Percentiles rank a stretch among this genome's conserved stretches.
phyloP scores from a whole-genome alignment of 2,329 filamentous ascomycete species.

The Calonectria montana region DNA sequence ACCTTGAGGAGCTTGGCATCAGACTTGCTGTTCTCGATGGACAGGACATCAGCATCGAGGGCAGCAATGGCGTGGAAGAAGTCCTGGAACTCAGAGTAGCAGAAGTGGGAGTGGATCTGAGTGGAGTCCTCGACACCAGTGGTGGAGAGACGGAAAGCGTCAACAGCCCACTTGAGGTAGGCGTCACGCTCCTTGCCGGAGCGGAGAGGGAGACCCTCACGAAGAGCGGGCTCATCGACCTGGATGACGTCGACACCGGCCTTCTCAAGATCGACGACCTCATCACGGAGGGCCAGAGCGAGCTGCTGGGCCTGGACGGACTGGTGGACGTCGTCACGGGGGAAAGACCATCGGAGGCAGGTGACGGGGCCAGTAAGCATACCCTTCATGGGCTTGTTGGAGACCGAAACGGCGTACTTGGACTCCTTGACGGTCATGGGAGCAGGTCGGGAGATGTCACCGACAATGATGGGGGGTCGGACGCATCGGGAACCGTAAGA shows the following conservation, averaged over 20 bases:
- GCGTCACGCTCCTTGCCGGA: slow-evolving; percentile 93
- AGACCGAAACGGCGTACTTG: slow-evolving; percentile 96
- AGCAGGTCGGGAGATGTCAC: slow-evolving; percentile 95
- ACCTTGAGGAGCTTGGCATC: slow-evolving; percentile 99
- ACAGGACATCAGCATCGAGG: slow-evolving; percentile 96
- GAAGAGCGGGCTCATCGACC: slow-evolving; percentile 98
- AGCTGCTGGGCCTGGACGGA: slow-evolving; percentile 99
- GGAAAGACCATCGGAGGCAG: slow-evolving; percentile 99
- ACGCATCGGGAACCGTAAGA: slow-evolving; percentile 98
- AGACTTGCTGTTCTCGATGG: slow-evolving; percentile 99
- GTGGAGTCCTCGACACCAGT: slow-evolving; percentile 94
- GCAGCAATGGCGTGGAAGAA: slow-evolving; percentile 99
- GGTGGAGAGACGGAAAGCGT: slow-evolving; percentile 96
- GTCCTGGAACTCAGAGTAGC: slow-evolving; percentile 99
- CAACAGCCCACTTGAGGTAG: slow-evolving; percentile 97
- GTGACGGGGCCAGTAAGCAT: slow-evolving; percentile 99
- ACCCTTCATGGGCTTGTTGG: slow-evolving; percentile 99
- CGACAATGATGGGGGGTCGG: slow-evolving; percentile 97
- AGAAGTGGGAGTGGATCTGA: slow-evolving; percentile 99
- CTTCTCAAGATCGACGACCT: slow-evolving; percentile 97
- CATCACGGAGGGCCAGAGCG: slow-evolving; percentile 96
- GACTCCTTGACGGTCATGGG: slow-evolving; percentile 99
- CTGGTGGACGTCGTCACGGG: slow-evolving; percentile 99
- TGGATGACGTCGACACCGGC: slow-evolving; percentile 98
- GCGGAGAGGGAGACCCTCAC: slow-evolving; percentile 98